Evolutionary conservation across 208 protist genomes (phyloP), one percentile per base, ranked within the genome.

Genomic region (Leishmania turanica): DNA sequence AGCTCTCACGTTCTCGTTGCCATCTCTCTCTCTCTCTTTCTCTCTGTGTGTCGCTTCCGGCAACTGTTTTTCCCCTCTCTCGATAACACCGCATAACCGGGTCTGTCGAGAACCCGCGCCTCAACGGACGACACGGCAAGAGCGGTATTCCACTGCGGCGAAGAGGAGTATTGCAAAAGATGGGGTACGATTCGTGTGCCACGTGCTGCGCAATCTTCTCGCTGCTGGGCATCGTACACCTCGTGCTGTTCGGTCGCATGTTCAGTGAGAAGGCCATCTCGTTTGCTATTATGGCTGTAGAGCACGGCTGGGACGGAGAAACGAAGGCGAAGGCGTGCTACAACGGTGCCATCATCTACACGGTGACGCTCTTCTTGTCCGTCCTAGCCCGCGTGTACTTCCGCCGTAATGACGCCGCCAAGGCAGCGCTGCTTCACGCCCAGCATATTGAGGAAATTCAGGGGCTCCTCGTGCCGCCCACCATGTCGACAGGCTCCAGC

Each of bases 251-350:
- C 75, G 95, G 93, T 31, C 78, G 83, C 73, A 96, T 98, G 93
- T 95, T 97, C 83, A 84, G 86, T 68, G 74, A 77, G 40, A 84
- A 87, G 31, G 92, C 90, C 21, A 81, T 97, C 71, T 96, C 92
- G 64, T 98, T 98, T 68, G 85, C 89, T 49, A 93, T 98, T 37
- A 82, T 78, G 70, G 71, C 89, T 9, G 87, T 95, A 19, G 91
- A 97, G 65, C 80, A 87, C 53, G 89, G 89, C 1, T 98, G 95
- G 93, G 89, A 96, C 70, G 69, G 83, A 11, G 80, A 91, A 13
- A 91, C 81, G 24, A 98, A 98, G 88, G 93, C 93, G 9, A 91
- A 94, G 84, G 83, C 92, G 24, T 97, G 93, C 87, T 98, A 95
- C 84, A 95, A 92, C 72, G 95, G 89, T 5, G 95, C 95, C 37